Evolutionary conservation across 2,329 filamentous ascomycete genomes (phyloP), one percentile per base, ranked within the genome.

Genomic region (Talaromyces amestolkiae): DNA sequence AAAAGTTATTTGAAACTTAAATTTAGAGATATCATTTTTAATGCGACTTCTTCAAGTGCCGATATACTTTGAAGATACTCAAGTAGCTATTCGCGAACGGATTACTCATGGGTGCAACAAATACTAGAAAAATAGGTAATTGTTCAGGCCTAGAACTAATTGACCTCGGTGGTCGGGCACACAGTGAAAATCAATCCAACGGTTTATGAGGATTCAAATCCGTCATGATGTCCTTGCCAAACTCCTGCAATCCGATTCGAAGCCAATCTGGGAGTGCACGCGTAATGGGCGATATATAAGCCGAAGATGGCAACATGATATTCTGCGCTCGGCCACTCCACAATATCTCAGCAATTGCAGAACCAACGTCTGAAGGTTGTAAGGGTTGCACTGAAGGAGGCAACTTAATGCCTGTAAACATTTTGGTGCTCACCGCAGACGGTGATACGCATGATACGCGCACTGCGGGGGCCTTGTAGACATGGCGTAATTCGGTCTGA

Each of bases 401-500:
- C 27, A 63, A 22, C 22, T 56, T 53, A n/a, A 63, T 56, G 4
- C 61, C 61, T 35, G 22, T 63, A 24, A 63, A 63, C 61, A 63
- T 63, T 19, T 63, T 63, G 0, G 61, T 63, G 24, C 33, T 63
- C 15, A 63, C 61, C 1, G 61, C 61, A 13, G 47, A 54, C 8
- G 61, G 61, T 24, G 61, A 19, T 24, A 63, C 39, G n/a, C 61
- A 63, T 43, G 61, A 63, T 43, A 63, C 27, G 15, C 89, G 82
- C 33, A 92, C 85, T 65, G 82, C 83, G 1, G 84, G 84, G 0
- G 89, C 89, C 27, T 85, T 82, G 74, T 91, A 90, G 37, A 82
- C 77, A 5, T 84, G 85, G 43, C 77, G 77, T 58, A 90, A 76
- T 75, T 90, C 87, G 1, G 82, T 80, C 0, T 83, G 78, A 2